These are phyloP conservation scores for Tuber aestivum DNA, from an alignment of 495 filamentous ascomycete genomes.

Conservation along the genomic window DNA sequence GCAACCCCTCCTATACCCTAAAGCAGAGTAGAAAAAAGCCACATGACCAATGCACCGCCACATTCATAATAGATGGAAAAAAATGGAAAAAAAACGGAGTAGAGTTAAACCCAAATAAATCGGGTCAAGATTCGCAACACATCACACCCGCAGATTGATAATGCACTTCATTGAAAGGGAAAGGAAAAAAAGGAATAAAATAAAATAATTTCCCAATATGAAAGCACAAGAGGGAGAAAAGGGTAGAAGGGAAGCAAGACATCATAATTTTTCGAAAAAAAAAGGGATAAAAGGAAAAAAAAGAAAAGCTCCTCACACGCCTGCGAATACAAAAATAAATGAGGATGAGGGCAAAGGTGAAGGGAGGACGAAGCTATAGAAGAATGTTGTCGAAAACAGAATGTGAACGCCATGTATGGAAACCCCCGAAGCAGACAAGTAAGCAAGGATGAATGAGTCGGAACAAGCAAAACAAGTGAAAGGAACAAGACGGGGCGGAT, in stretches of 20 bases:
- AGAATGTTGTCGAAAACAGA: neutral
- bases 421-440: neutral
- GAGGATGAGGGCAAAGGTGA: neutral
- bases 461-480: neutral
- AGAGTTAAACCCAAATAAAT: neutral
- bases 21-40: neutral
- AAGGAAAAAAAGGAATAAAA: neutral
- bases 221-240: neutral
- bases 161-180: neutral
- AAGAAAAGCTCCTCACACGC: neutral
- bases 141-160: neutral
- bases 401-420: constrained; percentile 4
- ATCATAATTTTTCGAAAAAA: neutral
- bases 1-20: neutral
- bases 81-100: neutral
- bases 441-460: neutral
- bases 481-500: neutral
- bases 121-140: neutral
- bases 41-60: neutral
- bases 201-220: neutral
- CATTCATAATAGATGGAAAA: neutral
- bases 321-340: neutral
- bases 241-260: neutral
- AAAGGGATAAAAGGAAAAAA: neutral
- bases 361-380: neutral